Evolutionary conservation across 1,284 basidiomycete species (phyloP), one percentile per base, ranked within the genome.

Genomic region (Athelia sp.): DNA sequence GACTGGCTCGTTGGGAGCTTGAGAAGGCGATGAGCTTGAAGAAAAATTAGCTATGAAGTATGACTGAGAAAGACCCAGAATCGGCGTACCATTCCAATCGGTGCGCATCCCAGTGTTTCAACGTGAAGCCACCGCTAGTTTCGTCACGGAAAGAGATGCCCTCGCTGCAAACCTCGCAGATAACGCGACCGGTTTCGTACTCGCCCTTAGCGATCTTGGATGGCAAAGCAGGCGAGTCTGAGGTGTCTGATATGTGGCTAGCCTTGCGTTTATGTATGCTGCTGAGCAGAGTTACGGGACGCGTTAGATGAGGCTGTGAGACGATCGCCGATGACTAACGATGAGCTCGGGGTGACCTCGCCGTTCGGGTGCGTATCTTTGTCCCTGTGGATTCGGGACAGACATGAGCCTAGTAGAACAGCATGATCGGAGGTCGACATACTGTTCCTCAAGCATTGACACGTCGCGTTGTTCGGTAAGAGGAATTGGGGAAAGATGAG

Each of bases 51-150:
- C 17, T 11, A 34, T 11, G 32, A 34, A 34, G 17, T 34, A 34
- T 34, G 11, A 34, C 32, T n/a, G n/a, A n/a, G n/a, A n/a, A n/a
- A n/a, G n/a, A n/a, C n/a, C n/a, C n/a, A 48, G 42, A 22, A 43
- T 43, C 46, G 24, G 68, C 75, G 36, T 54, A 84, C 84, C 85
- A 87, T 32, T 70, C 64, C 35, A 69, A 63, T 6, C 76, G 75
- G 63, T 88, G 85, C 4, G 77, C 74, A 45, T 87, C 81, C 85
- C 85, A 87, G 50, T 81, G 78, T 56, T 78, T 76, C 45, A 82
- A 66, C 40, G 83, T 84, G 62, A 87, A 86, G 4, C 65, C 75
- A 1, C 80, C 78, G 24, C 78, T 74, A 15, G 64, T 62, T 50
- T 79, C 79, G 62, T 88, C 82, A 32, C 82, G 72, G 62, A 86